Percentiles rank a stretch among this genome's conserved stretches.
phyloP scores from a whole-genome alignment of 164 flowering plant genomes.

The Taxillus chinensis region DNA sequence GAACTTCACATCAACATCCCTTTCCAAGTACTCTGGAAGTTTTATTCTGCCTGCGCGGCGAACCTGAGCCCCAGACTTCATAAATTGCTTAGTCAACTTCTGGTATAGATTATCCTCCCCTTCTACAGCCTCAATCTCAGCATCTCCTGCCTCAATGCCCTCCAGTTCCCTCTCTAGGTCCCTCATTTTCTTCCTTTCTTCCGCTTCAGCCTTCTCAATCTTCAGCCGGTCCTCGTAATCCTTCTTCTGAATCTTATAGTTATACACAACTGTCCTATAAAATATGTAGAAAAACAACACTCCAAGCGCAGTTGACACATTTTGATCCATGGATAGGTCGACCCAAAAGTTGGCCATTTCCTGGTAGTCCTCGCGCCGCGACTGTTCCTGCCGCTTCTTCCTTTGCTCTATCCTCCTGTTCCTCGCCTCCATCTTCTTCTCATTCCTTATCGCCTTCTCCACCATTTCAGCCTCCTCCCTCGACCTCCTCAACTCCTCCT shows the following conservation, averaged over 20 bases:
- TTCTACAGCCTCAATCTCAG: constrained; percentile 38
- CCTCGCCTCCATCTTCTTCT: constrained; percentile 56
- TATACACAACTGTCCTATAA: constrained; percentile 60
- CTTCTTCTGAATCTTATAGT: constrained; percentile 61
- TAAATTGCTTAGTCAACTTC: constrained; percentile 74
- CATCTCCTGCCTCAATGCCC: constrained; percentile 50
- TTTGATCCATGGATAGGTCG: constrained; percentile 39
- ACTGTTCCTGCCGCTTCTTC: constrained; percentile 35
- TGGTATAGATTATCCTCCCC: constrained; percentile 54
- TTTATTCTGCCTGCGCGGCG: constrained; percentile 43
- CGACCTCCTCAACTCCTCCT: constrained; percentile 32
- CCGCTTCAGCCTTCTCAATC: constrained; percentile 87
- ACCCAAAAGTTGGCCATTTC: constrained; percentile 45
- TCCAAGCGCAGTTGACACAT: constrained; percentile 51
- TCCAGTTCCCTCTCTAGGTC: constrained; percentile 60
- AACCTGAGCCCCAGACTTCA: constrained; percentile 94
- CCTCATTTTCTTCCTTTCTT: constrained; percentile 78
- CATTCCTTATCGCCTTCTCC: constrained; percentile 39
- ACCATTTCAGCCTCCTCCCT: constrained; percentile 48
- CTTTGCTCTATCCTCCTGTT: constrained; percentile 33
- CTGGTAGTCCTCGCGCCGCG: constrained; percentile 26
- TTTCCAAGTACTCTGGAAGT: constrained; percentile 75
- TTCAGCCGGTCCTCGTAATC: constrained; percentile 90
- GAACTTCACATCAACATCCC: constrained; percentile 83
- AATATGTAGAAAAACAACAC: constrained; percentile 58